Conservation (phyloP, 1,284 basidiomycete genomes). For the Cryptococcus wingfieldii region DNA sequence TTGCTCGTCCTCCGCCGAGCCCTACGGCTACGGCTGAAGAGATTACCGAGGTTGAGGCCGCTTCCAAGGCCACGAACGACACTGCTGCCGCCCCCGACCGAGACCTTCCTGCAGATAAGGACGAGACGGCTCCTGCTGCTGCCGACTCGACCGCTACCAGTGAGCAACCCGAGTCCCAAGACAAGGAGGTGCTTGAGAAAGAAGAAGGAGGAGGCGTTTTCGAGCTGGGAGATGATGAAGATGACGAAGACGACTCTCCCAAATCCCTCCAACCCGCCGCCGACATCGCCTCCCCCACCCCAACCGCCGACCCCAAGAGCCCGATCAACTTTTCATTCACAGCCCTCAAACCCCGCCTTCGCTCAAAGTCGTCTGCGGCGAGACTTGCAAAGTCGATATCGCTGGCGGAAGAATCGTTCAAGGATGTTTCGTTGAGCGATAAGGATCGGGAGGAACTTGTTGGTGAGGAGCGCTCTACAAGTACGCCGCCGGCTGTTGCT, state of each 20-base stretch:
- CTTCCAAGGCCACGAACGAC: neutral
- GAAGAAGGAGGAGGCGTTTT: neutral
- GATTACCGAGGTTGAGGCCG: neutral
- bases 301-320: neutral
- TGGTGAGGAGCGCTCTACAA: no score
- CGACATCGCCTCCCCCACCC: neutral
- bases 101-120: neutral
- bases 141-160: neutral
- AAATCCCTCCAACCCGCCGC: neutral
- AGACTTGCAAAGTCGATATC: neutral
- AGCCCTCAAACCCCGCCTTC: neutral
- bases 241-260: neutral
- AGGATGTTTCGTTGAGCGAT: no score
- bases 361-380: neutral
- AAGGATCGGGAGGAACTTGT: no score
- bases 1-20: neutral
- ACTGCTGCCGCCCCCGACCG: neutral
- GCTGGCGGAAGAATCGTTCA: neutral
- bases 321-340: neutral
- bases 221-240: neutral
- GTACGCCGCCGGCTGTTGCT: no score
- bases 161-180: neutral
- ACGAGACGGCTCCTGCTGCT: neutral
- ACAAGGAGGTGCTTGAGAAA: neutral
- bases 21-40: neutral